Conservation (phyloP, 2,329 filamentous ascomycete species). For the Trichoderma asperellum region DNA sequence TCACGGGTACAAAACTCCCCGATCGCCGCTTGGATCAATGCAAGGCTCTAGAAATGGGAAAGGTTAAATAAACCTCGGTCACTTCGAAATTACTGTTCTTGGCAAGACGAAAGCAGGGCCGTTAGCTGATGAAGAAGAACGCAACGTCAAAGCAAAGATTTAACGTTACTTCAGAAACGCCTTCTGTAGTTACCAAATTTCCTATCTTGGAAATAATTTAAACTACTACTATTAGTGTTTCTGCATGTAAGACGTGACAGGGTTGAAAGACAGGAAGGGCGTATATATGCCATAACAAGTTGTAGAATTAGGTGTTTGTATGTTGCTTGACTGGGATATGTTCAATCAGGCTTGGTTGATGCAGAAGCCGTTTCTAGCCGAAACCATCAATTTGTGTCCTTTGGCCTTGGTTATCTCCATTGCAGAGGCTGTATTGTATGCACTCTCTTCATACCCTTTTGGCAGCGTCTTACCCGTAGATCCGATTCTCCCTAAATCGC, state of each 20-base stretch:
- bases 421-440: too few relatives aligned
- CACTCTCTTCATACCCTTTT: neutral
- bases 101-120: neutral
- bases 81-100: neutral
- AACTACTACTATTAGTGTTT: neutral
- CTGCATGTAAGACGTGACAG: conserved; percentile 1
- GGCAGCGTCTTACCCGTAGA: neutral
- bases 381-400: too few relatives aligned
- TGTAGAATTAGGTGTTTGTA: neutral
- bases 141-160: neutral
- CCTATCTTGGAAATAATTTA: neutral
- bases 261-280: neutral
- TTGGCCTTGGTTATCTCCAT: neutral
- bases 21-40: neutral
- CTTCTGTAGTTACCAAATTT: neutral
- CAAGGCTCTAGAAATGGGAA: neutral
- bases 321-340: neutral
- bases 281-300: neutral
- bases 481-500: neutral
- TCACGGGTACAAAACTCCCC: neutral
- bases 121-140: neutral
- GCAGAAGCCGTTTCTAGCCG: neutral
- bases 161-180: neutral
- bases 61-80: neutral
- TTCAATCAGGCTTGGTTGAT: neutral